Percentiles rank a stretch among this genome's conserved stretches.
phyloP scores from a whole-genome alignment of 2,329 filamentous ascomycete species.

The Lecanosticta acicola region DNA sequence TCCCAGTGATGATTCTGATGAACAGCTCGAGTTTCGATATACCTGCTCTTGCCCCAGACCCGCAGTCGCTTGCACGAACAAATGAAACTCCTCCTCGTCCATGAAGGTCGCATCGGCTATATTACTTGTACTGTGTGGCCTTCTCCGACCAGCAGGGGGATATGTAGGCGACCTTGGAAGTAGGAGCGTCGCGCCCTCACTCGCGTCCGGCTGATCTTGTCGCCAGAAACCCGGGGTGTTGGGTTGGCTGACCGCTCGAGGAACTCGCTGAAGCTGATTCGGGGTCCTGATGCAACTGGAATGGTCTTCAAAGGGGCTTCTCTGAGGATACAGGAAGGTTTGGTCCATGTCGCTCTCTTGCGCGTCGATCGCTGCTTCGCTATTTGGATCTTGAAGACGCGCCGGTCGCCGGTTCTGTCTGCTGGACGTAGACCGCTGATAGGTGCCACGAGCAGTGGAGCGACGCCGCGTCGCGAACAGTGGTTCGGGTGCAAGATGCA shows the following conservation, averaged over 20 bases:
- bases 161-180: slow-evolving; percentile 18
- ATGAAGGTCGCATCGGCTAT: slow-evolving; percentile 24
- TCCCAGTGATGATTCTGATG: not conserved
- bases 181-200: slow-evolving; percentile 8
- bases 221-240: slow-evolving; percentile 16
- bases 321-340: slow-evolving; percentile 21
- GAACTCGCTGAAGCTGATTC: slow-evolving; percentile 7
- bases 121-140: slow-evolving; percentile 11
- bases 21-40: slow-evolving; percentile 2
- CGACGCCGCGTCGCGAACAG: slow-evolving; percentile 3
- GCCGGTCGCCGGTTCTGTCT: slow-evolving; percentile 4
- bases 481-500: slow-evolving; percentile 4
- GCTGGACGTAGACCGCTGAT: not conserved
- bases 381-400: not conserved
- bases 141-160: slow-evolving; percentile 13
- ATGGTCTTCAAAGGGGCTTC: slow-evolving; percentile 20
- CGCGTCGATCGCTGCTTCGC: not conserved
- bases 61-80: slow-evolving; percentile 32
- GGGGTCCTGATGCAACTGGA: slow-evolving; percentile 9
- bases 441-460: not conserved
- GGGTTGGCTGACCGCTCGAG: slow-evolving; percentile 26
- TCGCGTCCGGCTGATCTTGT: slow-evolving; percentile 4
- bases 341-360: not conserved
- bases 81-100: slow-evolving; percentile 27
- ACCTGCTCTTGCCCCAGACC: slow-evolving; percentile 26